Base-by-base conservation (phyloP, 306 rosid species). In the Rosa multiflora region DNA sequence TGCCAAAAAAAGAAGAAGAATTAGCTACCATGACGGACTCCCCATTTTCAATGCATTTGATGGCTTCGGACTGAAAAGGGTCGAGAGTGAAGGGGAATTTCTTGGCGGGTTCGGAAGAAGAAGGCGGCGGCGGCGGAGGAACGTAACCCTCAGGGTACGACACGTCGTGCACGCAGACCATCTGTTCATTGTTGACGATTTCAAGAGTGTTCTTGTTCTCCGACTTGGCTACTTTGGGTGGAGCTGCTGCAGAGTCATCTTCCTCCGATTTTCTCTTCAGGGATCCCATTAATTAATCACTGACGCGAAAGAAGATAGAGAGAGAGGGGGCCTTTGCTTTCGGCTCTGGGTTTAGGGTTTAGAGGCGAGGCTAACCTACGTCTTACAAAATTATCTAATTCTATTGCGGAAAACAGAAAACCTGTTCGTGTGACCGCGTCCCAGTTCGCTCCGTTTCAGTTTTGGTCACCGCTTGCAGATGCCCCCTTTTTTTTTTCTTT, bases 51-150 rank as follows among this genome's bases (percentile, higher is more conserved):
- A 95, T 87, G 87, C 99, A 95, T 7, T 80, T 69, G 56, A 95
- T 92, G 64, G 99, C 85, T 81, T 88, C 90, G 7, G 92, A 84
- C 78, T 95, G 99, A 70, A 95, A 95, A 8, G 97, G 96, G 75
- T 95, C 99, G 7, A 95, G 94, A 79, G 91, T 15, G 83, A 95
- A 95, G 12, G 93, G 91, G 76, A 91, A 95, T n/a, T 53, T 86
- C 83, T 88, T 95, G 11, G 99, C 97, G 17, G 99, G 89, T 47
- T 82, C 91, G 2, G 69, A 78, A 14, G 72, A 53, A 46, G 64
- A 21, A 18, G 56, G 42, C 21, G 52, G 71, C 6, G 86, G n/a
- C n/a, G n/a, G 40, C 46, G 61, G 68, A 84, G 81, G 35, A 12
- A 66, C 55, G 59, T 86, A 94, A 53, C 89, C 97, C 15, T 85